Evolutionary conservation across 805 yeast genomes (phyloP).

Genomic region (Candida quercuum): DNA sequence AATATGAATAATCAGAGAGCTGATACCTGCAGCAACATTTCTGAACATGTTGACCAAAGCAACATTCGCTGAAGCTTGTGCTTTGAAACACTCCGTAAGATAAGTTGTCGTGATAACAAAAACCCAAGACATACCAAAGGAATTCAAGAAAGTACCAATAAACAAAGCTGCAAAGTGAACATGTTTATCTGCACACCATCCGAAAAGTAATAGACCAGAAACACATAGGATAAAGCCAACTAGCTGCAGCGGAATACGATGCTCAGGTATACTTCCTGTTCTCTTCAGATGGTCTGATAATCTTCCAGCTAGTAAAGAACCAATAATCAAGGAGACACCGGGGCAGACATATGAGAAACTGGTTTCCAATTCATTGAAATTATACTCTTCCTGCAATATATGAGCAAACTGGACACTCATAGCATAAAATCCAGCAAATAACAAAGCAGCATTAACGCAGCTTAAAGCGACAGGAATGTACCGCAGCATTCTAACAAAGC

Average conservation of each 20-base stretch:
- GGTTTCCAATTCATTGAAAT: conserved; percentile 29
- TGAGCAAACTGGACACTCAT: conserved; percentile 45
- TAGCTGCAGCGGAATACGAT: conserved; percentile 38
- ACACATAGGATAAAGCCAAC: conserved; percentile 38
- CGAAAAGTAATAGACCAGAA: conserved; percentile 44
- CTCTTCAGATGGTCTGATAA: conserved; percentile 36
- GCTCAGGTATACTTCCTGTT: conserved; percentile 38
- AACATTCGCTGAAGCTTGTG: conserved; percentile 47
- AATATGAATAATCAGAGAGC: conserved; percentile 39
- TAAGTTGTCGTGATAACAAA: conserved; percentile 50
- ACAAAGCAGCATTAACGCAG: conserved; percentile 41
- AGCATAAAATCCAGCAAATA: conserved; percentile 52
- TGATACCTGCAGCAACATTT: conserved; percentile 48
- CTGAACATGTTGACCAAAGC: conserved; percentile 50
- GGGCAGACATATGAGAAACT: conserved; percentile 49
- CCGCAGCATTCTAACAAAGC: conserved; percentile 32
- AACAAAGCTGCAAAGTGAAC: conserved; percentile 35
- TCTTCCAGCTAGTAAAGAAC: conserved; percentile 45
- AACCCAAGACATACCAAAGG: conserved; percentile 53
- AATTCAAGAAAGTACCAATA: conserved; percentile 39
- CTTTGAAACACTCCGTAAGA: conserved; percentile 43
- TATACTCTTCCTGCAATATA: conserved; percentile 32
- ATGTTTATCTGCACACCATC: conserved; percentile 42
- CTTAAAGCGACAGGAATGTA: conserved; percentile 41
- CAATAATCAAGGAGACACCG: conserved; percentile 41